Evolutionary conservation across 1,139 yeast species (phyloP).

Genomic region (Sporopachydermia cereana): DNA sequence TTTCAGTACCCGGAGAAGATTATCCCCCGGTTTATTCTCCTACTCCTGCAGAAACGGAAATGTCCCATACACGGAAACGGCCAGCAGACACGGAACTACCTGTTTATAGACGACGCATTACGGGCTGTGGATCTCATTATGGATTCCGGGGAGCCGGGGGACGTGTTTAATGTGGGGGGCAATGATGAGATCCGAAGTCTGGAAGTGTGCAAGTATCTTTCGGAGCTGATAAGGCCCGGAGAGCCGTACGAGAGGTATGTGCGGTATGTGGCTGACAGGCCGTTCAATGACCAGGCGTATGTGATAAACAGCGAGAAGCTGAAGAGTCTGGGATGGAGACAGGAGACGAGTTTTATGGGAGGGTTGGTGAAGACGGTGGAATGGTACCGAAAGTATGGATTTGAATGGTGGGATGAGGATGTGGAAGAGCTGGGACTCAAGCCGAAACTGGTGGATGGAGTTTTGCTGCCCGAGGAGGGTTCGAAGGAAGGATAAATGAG

Average conservation of each 20-base stretch:
- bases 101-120: conserved; percentile 39
- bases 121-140: conserved; percentile 31
- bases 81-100: conserved; percentile 31
- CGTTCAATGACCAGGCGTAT: conserved; percentile 40
- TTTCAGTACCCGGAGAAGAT: conserved; percentile 47
- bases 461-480: too few species aligned
- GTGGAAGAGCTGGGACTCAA: conserved; percentile 18
- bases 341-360: conserved; percentile 24
- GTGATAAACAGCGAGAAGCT: conserved; percentile 31
- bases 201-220: conserved; percentile 20
- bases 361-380: conserved; percentile 28
- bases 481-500: too few species aligned
- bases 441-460: too few species aligned
- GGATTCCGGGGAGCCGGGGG: conserved; percentile 23
- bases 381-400: conserved; percentile 24
- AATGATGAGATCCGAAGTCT: conserved; percentile 33
- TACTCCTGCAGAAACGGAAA: conserved; percentile 19
- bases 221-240: conserved; percentile 20
- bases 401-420: conserved; percentile 23
- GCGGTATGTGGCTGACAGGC: conserved; percentile 33
- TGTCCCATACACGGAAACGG: conserved; percentile 41
- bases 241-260: conserved; percentile 19
- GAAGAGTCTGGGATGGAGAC: conserved; percentile 37
- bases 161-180: conserved; percentile 40
- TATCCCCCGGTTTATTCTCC: conserved; percentile 30